phyloP scores from a whole-genome alignment of 2,329 filamentous ascomycete genomes.

The Epichloe typhina region DNA sequence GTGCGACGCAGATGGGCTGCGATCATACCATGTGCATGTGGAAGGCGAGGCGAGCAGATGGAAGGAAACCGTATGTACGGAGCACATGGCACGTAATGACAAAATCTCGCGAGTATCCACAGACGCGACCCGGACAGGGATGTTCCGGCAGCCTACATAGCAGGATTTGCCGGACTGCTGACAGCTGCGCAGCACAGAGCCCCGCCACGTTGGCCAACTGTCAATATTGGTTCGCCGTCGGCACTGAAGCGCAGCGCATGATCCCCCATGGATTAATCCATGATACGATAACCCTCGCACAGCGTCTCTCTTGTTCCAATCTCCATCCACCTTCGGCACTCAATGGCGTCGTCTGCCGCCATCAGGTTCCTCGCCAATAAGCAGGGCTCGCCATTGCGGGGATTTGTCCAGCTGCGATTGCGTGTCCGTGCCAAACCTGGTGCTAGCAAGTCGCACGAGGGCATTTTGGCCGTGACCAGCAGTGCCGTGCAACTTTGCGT shows the following conservation, averaged over 20 bases:
- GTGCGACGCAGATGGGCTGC: slow-evolving; percentile 11
- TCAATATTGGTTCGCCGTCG: background rate
- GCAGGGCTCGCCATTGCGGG: slow-evolving; percentile 28
- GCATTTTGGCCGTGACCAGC: slow-evolving; percentile 42
- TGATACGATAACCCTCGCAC: no score
- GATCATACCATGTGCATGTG: slow-evolving; percentile 12
- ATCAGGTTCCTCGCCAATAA: slow-evolving; percentile 35
- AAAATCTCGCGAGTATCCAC: background rate
- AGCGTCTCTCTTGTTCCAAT: background rate
- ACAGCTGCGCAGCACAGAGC: background rate
- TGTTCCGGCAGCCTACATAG: background rate
- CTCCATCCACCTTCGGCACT: background rate
- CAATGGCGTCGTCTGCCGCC: slow-evolving; percentile 19
- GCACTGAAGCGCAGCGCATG: background rate
- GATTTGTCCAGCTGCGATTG: slow-evolving; percentile 46
- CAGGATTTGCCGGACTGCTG: no score
- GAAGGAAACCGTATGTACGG: background rate
- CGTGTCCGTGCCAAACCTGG: slow-evolving; percentile 57
- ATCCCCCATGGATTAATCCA: no score
- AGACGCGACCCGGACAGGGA: slow-evolving; percentile 1
- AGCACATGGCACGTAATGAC: no score
- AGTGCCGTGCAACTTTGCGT: slow-evolving; percentile 51
- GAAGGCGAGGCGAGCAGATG: background rate
- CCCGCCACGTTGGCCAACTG: background rate
- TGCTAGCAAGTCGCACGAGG: slow-evolving; percentile 46